Evolutionary conservation across 2,329 filamentous ascomycete species (phyloP).

Genomic region (Pseudopithomyces chartarum): DNA sequence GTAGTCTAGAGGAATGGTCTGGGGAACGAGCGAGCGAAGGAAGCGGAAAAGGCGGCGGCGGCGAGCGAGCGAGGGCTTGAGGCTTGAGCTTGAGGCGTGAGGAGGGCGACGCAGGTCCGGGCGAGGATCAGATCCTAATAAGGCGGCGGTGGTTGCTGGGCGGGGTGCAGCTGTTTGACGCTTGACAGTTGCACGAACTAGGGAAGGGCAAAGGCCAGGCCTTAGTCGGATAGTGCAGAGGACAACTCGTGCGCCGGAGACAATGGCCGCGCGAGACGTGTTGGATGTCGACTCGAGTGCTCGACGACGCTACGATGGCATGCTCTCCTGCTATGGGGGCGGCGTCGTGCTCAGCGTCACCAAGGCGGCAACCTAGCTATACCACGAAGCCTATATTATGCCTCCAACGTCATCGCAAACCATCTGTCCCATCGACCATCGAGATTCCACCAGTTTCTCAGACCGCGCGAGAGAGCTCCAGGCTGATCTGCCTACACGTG

Average conservation of each 20-base stretch:
- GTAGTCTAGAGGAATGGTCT: neutral
- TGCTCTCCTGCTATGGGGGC: too few relatives aligned
- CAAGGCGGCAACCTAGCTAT: conserved; percentile 21
- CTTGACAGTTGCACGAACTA: conserved; percentile 9
- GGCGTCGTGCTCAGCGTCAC: neutral
- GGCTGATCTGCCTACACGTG: neutral
- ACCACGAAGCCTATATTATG: conserved; percentile 6
- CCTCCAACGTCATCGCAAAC: conserved; percentile 18
- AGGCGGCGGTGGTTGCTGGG: conserved; percentile 9
- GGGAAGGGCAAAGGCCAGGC: conserved; percentile 1
- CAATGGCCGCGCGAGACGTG: neutral
- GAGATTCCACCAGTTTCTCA: neutral
- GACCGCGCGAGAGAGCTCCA: neutral
- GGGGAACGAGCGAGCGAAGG: conserved; percentile 19
- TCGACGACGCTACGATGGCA: neutral
- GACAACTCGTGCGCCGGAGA: neutral
- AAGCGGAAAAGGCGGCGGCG: conserved; percentile 9
- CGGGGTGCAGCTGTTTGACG: conserved; percentile 10
- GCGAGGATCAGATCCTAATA: conserved; percentile 12
- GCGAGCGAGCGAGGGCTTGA: conserved; percentile 3
- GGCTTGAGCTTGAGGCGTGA: too few relatives aligned
- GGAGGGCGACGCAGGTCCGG: conserved; percentile 16
- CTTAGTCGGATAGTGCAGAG: neutral
- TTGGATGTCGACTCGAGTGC: neutral
- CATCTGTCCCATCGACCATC: conserved; percentile 5